Base-by-base conservation (phyloP, 495 filamentous ascomycete genomes). In the Daldinia grandis region DNA sequence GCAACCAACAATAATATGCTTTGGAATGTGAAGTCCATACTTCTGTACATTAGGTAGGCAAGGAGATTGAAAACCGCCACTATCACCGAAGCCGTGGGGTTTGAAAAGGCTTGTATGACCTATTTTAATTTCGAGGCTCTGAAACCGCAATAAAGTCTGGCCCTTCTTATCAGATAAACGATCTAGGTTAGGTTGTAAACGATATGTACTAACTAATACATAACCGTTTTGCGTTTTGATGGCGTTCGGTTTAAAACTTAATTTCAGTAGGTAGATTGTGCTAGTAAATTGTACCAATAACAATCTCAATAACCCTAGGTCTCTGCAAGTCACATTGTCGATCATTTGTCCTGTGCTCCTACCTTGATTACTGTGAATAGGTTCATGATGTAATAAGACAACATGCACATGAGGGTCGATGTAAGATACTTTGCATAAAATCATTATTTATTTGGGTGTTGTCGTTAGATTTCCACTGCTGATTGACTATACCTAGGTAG, bases 261-360 rank as follows among this genome's bases (percentile, higher is more conserved):
- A 62, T 54, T 47, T 38, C 24, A 53, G 42, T 55, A n/a, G 6
- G 5, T 44, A 19, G n/a, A 44, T 44, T 44, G 40, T 44, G 5
- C 40, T 33, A 35, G 25, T 51, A 70, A 50, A 62, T 58, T 58
- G 35, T 5, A 38, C 64, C 61, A 72, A 72, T 65, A 28, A 31
- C 47, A 61, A 15, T 9, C 35, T 55, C 4, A 60, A 33, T 14
- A 57, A 49, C 55, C 69, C 64, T 30, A 4, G 49, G 61, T 59
- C 50, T 57, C 64, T 65, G 70, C 64, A 58, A 68, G 70, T 68
- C 70, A 68, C 70, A 66, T 68, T 73, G 70, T 50, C 50, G 65
- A 68, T 68, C 65, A 58, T 37, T 47, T 54, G 35, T 64, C 55
- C 55, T 65, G 51, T 55, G 15, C 33, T 69, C 55, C 64, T 56